Percentiles rank a stretch among this genome's conserved stretches.
Conservation (phyloP, 805 yeast genomes). For the Suhomyces sp. region DNA sequence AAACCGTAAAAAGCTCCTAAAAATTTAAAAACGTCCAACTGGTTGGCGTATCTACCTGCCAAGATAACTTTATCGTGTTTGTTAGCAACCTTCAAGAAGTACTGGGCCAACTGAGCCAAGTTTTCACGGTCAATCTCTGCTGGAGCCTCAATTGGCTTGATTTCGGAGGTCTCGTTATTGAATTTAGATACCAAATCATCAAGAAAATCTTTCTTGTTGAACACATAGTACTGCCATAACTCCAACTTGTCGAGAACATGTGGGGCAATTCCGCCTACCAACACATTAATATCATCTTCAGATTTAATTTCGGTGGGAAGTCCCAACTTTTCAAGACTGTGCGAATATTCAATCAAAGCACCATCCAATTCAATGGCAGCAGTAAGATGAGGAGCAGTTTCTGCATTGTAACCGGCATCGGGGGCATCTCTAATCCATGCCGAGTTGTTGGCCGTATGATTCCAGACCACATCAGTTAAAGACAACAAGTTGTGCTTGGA, state of each 20-base stretch:
- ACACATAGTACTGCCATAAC: conserved; percentile 86
- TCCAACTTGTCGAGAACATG: conserved; percentile 66
- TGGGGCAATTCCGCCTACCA: conserved; percentile 65
- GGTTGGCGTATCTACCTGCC: conserved; percentile 51
- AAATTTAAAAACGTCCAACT: conserved; percentile 48
- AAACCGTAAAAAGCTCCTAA: conserved; percentile 37
- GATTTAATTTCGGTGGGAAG: conserved; percentile 55
- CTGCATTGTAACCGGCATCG: conserved; percentile 81
- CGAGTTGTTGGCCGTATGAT: conserved; percentile 92
- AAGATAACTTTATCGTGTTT: conserved; percentile 42
- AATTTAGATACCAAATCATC: conserved; percentile 37
- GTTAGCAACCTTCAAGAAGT: conserved; percentile 42
- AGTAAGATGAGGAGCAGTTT: conserved; percentile 84
- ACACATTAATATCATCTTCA: conserved; percentile 51
- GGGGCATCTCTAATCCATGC: conserved; percentile 83
- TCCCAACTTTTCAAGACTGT: conserved; percentile 51
- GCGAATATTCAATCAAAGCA: conserved; percentile 63
- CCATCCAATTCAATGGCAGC: conserved; percentile 84
- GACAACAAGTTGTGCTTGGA: conserved; percentile 61
- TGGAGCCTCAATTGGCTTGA: conserved; percentile 12
- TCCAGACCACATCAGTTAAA: conserved; percentile 88
- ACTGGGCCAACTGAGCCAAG: conserved; percentile 46
- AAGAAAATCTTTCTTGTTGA: conserved; percentile 50
- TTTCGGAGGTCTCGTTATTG: conserved; percentile 15
- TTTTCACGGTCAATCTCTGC: conserved; percentile 34